Conservation (phyloP, 2,329 filamentous ascomycete species). For the Epichloe aotearoae region DNA sequence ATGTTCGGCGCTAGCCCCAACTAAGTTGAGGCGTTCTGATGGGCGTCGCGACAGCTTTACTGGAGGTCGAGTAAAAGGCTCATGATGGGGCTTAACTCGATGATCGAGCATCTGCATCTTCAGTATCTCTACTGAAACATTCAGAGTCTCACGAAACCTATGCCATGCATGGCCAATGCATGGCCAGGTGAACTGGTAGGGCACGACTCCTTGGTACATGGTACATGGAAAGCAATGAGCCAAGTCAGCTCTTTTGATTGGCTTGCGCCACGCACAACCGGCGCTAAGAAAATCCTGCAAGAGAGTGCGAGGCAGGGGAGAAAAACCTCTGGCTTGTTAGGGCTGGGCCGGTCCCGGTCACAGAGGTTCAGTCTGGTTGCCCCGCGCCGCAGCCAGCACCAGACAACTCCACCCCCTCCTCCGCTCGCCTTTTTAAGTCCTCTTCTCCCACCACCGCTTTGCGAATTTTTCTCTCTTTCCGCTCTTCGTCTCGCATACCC, state of each 20-base stretch:
- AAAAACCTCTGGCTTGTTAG: slow-evolving; percentile 22
- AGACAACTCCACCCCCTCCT: slow-evolving; percentile 16
- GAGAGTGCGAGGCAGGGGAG: slow-evolving; percentile 5
- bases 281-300: slow-evolving; percentile 9
- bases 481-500: slow-evolving; percentile 31
- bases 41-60: no score
- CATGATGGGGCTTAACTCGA: background rate
- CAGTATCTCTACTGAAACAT: background rate
- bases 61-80: background rate
- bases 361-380: slow-evolving; percentile 14
- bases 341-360: slow-evolving; percentile 14
- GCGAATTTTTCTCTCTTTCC: slow-evolving; percentile 22
- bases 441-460: slow-evolving; percentile 24
- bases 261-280: slow-evolving; percentile 3
- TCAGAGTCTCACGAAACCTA: background rate
- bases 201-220: background rate
- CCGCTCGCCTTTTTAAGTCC: slow-evolving; percentile 23
- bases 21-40: background rate
- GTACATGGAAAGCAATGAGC: background rate
- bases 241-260: slow-evolving; percentile 5
- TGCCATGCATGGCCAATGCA: background rate
- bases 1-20: no score
- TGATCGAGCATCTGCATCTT: no score
- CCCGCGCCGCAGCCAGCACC: slow-evolving; percentile 19
- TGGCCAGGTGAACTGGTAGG: background rate